A percentile compares a stretch with the other conserved stretches of the same genome.
These are phyloP conservation scores for Inosperma sp. DNA, from an alignment of 768 basidiomycete genomes.

Conservation along the genomic window DNA sequence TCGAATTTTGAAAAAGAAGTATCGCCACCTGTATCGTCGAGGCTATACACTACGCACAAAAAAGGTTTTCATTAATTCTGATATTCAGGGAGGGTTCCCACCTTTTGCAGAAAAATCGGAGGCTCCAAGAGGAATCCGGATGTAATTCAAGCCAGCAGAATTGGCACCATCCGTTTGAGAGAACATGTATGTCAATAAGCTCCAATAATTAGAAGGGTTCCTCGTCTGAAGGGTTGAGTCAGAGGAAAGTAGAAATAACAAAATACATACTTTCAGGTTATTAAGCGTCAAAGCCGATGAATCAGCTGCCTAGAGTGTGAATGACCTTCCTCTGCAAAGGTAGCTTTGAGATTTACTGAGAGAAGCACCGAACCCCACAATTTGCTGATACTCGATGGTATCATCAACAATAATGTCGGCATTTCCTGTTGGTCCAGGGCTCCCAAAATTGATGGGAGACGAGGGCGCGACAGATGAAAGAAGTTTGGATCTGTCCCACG, in stretches of 20 bases:
- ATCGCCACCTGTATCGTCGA: constrained; percentile 59
- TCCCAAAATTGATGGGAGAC: constrained; percentile 51
- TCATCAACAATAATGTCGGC: constrained; percentile 65
- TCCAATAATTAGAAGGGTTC: constrained; percentile 54
- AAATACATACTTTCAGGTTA: constrained; percentile 53
- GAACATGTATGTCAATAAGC: constrained; percentile 55
- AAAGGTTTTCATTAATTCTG: not conserved
- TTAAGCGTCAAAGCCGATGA: constrained; percentile 61
- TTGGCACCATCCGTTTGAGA: constrained; percentile 54
- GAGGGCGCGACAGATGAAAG: constrained; percentile 46
- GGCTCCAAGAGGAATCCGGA: constrained; percentile 67
- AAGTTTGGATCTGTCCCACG: constrained; percentile 45
- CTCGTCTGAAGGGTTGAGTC: constrained; percentile 15
- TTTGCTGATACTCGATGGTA: constrained; percentile 48
- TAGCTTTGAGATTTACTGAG: constrained; percentile 41
- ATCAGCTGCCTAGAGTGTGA: constrained; percentile 45
- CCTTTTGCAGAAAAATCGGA: constrained; percentile 63
- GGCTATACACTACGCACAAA: constrained; percentile 48
- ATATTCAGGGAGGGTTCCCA: constrained; percentile 24
- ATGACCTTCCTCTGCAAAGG: not conserved
- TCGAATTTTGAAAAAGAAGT: constrained; percentile 55
- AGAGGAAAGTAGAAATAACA: not conserved
- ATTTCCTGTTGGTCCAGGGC: constrained; percentile 49
- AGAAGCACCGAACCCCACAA: constrained; percentile 62
- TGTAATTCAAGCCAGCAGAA: constrained; percentile 62